A percentile compares a stretch with the other conserved stretches of the same genome.
Conservation (phyloP, 1,139 yeast species). For the Hansenula lynferdii region DNA sequence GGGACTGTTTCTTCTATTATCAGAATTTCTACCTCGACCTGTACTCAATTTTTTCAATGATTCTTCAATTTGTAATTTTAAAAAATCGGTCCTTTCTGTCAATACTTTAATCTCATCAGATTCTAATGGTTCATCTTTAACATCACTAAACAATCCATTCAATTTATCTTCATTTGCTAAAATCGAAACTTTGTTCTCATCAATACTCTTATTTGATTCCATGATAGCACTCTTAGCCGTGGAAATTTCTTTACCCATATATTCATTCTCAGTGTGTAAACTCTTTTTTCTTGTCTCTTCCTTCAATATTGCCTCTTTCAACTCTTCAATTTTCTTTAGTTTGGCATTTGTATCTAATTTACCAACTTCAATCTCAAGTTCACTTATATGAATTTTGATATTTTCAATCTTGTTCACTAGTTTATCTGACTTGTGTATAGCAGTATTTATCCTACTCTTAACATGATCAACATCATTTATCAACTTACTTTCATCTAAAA, state of each 20-base stretch:
- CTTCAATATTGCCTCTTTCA: constrained; percentile 34
- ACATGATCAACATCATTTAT: constrained; percentile 13
- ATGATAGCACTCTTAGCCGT: constrained; percentile 52
- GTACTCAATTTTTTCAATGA: constrained; percentile 28
- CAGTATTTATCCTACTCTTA: constrained; percentile 17
- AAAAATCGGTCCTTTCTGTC: constrained; percentile 18
- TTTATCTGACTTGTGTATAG: constrained; percentile 15
- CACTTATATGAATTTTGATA: constrained; percentile 17
- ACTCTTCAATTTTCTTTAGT: constrained; percentile 30
- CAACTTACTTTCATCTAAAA: constrained; percentile 13
- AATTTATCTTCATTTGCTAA: constrained; percentile 23
- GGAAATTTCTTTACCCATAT: constrained; percentile 60
- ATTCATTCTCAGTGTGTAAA: constrained; percentile 51
- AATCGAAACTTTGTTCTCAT: constrained; percentile 21
- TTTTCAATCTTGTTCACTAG: constrained; percentile 11
- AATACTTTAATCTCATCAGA: constrained; percentile 26
- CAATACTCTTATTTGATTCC: constrained; percentile 44
- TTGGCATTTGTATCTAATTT: constrained; percentile 28
- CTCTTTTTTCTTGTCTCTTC: constrained; percentile 33
- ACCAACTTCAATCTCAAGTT: constrained; percentile 31
- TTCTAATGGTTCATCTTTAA: constrained; percentile 25
- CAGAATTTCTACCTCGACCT: constrained; percentile 20
- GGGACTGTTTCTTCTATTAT: constrained; percentile 18
- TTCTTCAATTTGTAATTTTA: constrained; percentile 26
- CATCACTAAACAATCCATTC: constrained; percentile 27